These are phyloP conservation scores for Fonsecaea erecta DNA, from an alignment of 2,329 filamentous ascomycete species.

Conservation along the genomic window DNA sequence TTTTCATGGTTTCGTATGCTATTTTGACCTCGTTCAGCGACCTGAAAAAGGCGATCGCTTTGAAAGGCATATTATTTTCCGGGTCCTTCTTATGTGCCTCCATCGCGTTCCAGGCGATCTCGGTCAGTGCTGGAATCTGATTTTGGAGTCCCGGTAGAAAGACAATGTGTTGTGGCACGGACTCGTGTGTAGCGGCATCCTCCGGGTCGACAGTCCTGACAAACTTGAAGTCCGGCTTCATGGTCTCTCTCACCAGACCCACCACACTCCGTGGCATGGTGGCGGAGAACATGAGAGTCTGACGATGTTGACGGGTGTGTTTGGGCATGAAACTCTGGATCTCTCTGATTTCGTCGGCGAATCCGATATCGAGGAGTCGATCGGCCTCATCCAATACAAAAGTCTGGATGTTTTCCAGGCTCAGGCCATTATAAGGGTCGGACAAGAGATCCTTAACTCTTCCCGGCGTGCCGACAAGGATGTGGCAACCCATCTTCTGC, in stretches of 20 bases:
- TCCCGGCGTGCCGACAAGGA: constrained; percentile 56
- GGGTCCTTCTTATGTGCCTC: constrained; percentile 46
- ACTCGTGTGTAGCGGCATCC: constrained; percentile 82
- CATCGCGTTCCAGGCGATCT: constrained; percentile 67
- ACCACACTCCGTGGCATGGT: constrained; percentile 87
- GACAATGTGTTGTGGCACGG: constrained; percentile 78
- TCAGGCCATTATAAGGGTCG: constrained; percentile 48
- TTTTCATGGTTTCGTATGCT: constrained; percentile 63
- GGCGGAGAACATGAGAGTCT: constrained; percentile 94
- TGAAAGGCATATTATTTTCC: constrained; percentile 69
- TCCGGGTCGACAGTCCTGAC: constrained; percentile 84
- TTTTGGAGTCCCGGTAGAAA: constrained; percentile 73
- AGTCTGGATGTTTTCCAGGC: constrained; percentile 54
- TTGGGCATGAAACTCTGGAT: constrained; percentile 58
- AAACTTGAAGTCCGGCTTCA: constrained; percentile 84
- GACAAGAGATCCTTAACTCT: constrained; percentile 55
- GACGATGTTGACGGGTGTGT: constrained; percentile 64
- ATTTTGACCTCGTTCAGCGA: constrained; percentile 76
- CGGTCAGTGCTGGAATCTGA: constrained; percentile 73
- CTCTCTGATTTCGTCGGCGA: constrained; percentile 57
- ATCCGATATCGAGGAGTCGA: constrained; percentile 68
- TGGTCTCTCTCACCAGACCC: constrained; percentile 73
- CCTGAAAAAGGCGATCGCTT: constrained; percentile 92
- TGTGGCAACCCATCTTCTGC: constrained; percentile 57
- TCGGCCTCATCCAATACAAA: constrained; percentile 66